Conservation (phyloP, 306 rosid species). For the Dalbergia oliveri region DNA sequence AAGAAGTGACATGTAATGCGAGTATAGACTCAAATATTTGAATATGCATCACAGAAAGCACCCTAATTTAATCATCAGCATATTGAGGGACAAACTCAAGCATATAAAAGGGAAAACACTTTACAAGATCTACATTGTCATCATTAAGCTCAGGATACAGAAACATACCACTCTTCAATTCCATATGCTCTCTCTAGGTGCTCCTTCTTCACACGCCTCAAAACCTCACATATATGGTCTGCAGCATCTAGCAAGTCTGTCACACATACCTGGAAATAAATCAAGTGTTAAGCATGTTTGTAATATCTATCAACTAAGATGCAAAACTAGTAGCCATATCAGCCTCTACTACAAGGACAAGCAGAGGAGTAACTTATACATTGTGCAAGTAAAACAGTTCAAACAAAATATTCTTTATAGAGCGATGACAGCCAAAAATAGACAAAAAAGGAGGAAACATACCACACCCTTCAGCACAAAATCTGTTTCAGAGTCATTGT, state of each 20-base stretch:
- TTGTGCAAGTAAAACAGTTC: slow-evolving; percentile 7
- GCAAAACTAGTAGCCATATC: slow-evolving; percentile 23
- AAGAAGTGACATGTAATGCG: not conserved
- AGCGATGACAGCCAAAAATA: slow-evolving; percentile 3
- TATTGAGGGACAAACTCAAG: slow-evolving; percentile 13
- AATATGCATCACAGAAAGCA: not conserved
- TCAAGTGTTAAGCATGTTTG: not conserved
- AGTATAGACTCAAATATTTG: not conserved
- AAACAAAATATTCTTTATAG: slow-evolving; percentile 10
- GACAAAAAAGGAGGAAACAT: slow-evolving; percentile 41
- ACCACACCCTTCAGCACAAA: slow-evolving; percentile 94
- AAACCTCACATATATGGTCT: slow-evolving; percentile 94
- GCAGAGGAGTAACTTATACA: slow-evolving; percentile 2
- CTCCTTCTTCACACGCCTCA: slow-evolving; percentile 89
- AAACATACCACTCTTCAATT: slow-evolving; percentile 75
- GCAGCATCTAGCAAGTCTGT: slow-evolving; percentile 93
- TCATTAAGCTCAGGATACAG: slow-evolving; percentile 23
- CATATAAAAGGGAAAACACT: slow-evolving; percentile 7
- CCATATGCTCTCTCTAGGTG: slow-evolving; percentile 89
- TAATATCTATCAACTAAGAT: not conserved
- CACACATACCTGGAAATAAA: slow-evolving; percentile 79
- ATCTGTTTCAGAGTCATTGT: slow-evolving; percentile 84
- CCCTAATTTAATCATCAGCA: not conserved
- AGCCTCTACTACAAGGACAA: not conserved
- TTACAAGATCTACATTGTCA: slow-evolving; percentile 2